A percentile compares a stretch with the other conserved stretches of the same genome.
Evolutionary conservation across 768 basidiomycete species (phyloP).

Genomic region (Collybia sordida): DNA sequence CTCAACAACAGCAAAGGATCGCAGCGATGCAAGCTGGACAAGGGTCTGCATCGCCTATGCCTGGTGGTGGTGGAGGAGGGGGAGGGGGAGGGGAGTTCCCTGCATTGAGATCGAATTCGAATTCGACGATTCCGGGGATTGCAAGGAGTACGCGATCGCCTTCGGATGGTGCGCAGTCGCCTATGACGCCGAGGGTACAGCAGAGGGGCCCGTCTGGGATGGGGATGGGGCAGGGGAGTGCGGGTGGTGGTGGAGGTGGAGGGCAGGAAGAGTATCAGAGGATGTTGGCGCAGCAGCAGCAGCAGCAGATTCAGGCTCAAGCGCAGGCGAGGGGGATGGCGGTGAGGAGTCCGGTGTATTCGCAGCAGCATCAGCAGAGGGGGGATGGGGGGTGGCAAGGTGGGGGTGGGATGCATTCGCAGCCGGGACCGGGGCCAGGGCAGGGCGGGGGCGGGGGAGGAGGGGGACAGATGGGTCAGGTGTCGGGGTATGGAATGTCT

Average conservation of each 20-base stretch:
- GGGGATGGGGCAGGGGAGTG: too few species aligned
- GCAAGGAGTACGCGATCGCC: constrained; percentile 75
- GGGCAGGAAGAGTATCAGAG: constrained; percentile 56
- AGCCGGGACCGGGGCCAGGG: constrained; percentile 28
- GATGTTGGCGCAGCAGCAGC: constrained; percentile 40
- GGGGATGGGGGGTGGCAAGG: constrained; percentile 10
- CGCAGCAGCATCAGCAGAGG: constrained; percentile 21
- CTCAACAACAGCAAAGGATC: constrained; percentile 33
- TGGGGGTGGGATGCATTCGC: constrained; percentile 22
- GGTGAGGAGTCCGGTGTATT: constrained; percentile 36
- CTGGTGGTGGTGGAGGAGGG: constrained; percentile 33
- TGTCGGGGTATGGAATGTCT: constrained; percentile 35
- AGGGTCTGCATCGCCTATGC: constrained; percentile 40
- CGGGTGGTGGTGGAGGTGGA: too few species aligned
- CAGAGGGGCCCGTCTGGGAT: constrained; percentile 27
- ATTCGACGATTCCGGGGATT: constrained; percentile 65
- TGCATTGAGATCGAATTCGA: constrained; percentile 49
- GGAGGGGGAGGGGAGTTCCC: constrained; percentile 29
- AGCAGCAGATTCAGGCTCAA: constrained; percentile 38
- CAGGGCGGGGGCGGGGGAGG: constrained; percentile 26
- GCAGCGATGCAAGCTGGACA: constrained; percentile 27
- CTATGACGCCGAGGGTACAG: constrained; percentile 49
- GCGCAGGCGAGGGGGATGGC: constrained; percentile 28
- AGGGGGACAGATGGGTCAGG: constrained; percentile 20
- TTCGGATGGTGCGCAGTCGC: constrained; percentile 57